Evolutionary conservation across 2,329 filamentous ascomycete species (phyloP), one percentile per base, ranked within the genome.

Genomic region (Stromatinia cepivora): DNA sequence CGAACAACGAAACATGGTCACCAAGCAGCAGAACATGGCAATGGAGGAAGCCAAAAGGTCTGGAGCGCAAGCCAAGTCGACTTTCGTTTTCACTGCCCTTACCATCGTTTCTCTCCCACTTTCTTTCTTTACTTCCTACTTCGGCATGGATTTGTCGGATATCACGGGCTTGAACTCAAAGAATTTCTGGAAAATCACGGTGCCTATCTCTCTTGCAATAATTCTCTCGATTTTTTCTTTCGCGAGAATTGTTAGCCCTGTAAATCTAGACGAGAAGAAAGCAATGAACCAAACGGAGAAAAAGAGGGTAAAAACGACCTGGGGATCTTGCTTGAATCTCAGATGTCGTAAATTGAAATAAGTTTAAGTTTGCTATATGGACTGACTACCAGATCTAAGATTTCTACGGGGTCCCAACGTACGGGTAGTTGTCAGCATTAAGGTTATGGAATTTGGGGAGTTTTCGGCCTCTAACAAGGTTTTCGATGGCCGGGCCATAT

Each of bases 401-500:
- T 31, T 31, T 31, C 31, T 31, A 31, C 31, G 31, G 31, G 31
- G 31, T 31, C 31, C 31, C 22, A 50, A 25, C 48, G n/a, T 50
- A 22, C 22, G 46, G 22, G 20, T 31, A 50, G 22, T 50, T 50
- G 22, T 25, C 22, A 50, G 48, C 48, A 50, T 50, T 20, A 50
- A 50, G 48, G 48, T 42, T 34, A 11, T 11, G n/a, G 46, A 70
- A 70, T 13, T 39, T n/a, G 7, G 65, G 69, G 15, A 58, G 4
- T 20, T 22, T 68, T 31, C 31, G 31, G 31, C 58, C 22, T 57
- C 70, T 61, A 56, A 70, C 25, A 72, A 88, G 75, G 74, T 88
- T 89, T 31, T 31, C 86, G 72, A 89, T 87, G 2, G 86, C 87
- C 72, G 84, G 90, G 0, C 81, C 87, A 80, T 84, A 90, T 75